These are phyloP conservation scores for Arthrobotrys megalospora DNA, from an alignment of 2,329 filamentous ascomycete genomes.

Conservation along the genomic window DNA sequence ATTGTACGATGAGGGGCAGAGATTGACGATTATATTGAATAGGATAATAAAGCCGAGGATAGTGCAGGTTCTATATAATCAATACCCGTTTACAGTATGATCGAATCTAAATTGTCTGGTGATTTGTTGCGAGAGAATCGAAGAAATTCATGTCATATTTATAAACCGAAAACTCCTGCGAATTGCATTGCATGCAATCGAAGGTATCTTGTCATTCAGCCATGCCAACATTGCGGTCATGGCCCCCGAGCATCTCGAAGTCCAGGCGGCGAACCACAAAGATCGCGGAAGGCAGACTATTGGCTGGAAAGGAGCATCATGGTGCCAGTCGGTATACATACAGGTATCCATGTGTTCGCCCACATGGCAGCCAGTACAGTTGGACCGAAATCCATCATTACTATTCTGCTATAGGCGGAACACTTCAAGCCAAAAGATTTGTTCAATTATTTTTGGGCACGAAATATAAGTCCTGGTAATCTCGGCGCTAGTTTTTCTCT, in stretches of 20 bases:
- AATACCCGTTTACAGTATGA: background rate
- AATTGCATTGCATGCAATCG: background rate
- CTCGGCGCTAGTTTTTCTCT: background rate
- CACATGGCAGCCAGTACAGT: background rate
- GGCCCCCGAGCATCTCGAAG: background rate
- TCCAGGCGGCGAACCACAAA: background rate
- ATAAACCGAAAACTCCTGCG: background rate
- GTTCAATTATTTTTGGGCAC: background rate
- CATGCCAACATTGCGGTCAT: conserved; percentile 15
- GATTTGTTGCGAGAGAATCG: background rate
- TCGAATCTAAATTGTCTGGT: background rate
- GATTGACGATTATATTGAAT: background rate
- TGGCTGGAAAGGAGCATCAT: background rate
- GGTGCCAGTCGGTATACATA: background rate
- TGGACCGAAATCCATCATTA: background rate
- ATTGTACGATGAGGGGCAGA: too few relatives aligned
- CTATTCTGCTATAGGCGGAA: background rate
- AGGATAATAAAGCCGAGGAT: background rate
- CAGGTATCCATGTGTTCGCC: conserved; percentile 5
- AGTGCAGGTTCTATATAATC: background rate
- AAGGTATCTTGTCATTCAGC: background rate
- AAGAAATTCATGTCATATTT: background rate
- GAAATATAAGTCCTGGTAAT: background rate
- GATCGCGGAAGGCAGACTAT: background rate
- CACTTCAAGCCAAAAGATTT: background rate